Evolutionary conservation across 2,329 filamentous ascomycete species (phyloP).

Genomic region (Metarhizium rileyi): DNA sequence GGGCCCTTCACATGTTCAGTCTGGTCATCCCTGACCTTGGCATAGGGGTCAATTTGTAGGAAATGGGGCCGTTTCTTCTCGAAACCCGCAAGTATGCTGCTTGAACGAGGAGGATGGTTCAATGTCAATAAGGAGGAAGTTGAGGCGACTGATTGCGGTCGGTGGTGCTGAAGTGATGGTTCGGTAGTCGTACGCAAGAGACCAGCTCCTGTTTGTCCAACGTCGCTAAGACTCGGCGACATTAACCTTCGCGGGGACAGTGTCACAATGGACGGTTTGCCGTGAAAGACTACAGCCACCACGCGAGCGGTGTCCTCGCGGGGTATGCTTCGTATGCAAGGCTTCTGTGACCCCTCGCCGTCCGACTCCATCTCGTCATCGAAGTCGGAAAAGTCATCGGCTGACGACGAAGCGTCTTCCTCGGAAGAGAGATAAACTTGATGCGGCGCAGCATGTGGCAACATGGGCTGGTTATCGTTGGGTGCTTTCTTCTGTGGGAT

Average conservation of each 20-base stretch:
- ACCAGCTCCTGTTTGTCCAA: slow-evolving; percentile 13
- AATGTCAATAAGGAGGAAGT: slow-evolving; percentile 22
- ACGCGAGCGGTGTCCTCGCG: slow-evolving; percentile 48
- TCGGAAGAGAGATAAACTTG: slow-evolving; percentile 56
- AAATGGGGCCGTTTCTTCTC: slow-evolving; percentile 35
- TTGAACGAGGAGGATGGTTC: slow-evolving; percentile 31
- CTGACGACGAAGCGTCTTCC: slow-evolving; percentile 53
- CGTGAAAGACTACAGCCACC: slow-evolving; percentile 49
- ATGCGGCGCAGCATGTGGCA: slow-evolving; percentile 38
- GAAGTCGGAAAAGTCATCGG: slow-evolving; percentile 49
- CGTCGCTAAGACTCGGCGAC: slow-evolving; percentile 28
- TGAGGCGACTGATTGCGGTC: slow-evolving; percentile 23
- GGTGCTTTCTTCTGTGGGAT: slow-evolving; percentile 25
- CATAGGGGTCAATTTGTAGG: slow-evolving; percentile 45
- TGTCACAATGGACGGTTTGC: slow-evolving; percentile 49
- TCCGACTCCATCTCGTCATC: slow-evolving; percentile 34
- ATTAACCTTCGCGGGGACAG: slow-evolving; percentile 33
- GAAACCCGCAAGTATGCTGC: slow-evolving; percentile 30
- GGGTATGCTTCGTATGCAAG: slow-evolving; percentile 26
- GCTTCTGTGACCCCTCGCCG: slow-evolving; percentile 22
- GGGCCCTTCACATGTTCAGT: slow-evolving; percentile 25
- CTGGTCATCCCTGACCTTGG: slow-evolving; percentile 24
- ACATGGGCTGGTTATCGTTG: slow-evolving; percentile 20
- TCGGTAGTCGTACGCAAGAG: slow-evolving; percentile 23
- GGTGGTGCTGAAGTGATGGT: slow-evolving; percentile 14